Evolutionary conservation across 768 basidiomycete species (phyloP).

Genomic region (Lactifluus volemus): DNA sequence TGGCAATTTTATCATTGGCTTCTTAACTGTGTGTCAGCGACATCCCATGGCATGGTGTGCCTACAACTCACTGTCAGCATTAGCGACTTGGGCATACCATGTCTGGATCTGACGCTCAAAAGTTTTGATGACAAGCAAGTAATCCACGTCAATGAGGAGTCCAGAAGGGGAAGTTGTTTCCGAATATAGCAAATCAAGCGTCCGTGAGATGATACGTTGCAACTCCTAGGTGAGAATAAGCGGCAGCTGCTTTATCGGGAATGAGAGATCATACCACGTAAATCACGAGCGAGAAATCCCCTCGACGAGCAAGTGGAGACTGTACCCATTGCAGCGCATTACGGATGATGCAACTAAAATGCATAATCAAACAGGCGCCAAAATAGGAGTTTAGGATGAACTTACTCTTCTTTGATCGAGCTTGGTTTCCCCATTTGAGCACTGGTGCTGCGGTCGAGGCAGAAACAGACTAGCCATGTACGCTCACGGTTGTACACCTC

Average conservation of each 20-base stretch:
- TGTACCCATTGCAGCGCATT: constrained; percentile 70
- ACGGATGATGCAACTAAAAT: constrained; percentile 71
- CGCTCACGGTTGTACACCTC: constrained; percentile 93
- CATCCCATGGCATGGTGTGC: neutral
- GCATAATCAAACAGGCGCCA: constrained; percentile 6
- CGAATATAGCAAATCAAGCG: constrained; percentile 86
- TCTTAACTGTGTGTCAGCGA: neutral
- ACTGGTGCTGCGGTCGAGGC: constrained; percentile 80
- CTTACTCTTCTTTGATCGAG: constrained; percentile 88
- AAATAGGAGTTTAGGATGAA: constrained; percentile 16
- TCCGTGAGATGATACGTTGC: constrained; percentile 82
- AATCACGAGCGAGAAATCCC: constrained; percentile 62
- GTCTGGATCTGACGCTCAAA: constrained; percentile 70
- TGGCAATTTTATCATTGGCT: constrained; percentile 12
- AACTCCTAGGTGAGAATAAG: constrained; percentile 45
- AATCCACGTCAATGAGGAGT: constrained; percentile 76
- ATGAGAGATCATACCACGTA: constrained; percentile 53
- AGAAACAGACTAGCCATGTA: constrained; percentile 86
- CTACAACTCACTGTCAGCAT: constrained; percentile 14
- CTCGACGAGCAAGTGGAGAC: constrained; percentile 50
- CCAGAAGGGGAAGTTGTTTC: constrained; percentile 73
- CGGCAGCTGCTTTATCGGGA: neutral
- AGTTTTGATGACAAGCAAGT: constrained; percentile 72
- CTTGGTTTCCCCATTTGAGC: constrained; percentile 97
- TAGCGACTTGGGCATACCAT: constrained; percentile 50